These are phyloP conservation scores for Sechiopsis laciniata DNA, from an alignment of 306 rosid species.

Conservation along the genomic window DNA sequence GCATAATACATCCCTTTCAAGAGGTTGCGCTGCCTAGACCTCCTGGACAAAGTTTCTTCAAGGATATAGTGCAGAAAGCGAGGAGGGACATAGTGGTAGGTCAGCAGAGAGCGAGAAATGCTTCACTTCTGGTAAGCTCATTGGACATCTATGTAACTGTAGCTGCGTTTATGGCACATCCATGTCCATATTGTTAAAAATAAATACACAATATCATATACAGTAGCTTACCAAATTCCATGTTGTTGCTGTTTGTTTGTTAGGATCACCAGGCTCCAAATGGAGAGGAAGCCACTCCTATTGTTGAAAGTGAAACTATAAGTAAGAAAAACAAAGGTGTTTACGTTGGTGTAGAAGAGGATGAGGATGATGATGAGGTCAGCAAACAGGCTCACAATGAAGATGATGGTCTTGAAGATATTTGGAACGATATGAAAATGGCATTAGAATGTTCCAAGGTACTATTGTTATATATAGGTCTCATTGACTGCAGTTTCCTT, in stretches of 20 bases:
- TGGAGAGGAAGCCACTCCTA: conserved; percentile 22
- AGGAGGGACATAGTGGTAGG: conserved; percentile 17
- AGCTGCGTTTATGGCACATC: neutral
- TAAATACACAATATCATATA: neutral
- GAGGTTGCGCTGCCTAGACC: conserved; percentile 37
- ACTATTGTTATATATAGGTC: conserved; percentile 9
- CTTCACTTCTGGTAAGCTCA: conserved; percentile 45
- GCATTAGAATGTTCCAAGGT: conserved; percentile 74
- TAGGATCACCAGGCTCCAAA: conserved; percentile 33
- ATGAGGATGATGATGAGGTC: conserved; percentile 24
- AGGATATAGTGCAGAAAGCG: conserved; percentile 20
- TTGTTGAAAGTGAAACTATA: conserved; percentile 21
- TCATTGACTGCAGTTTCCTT: neutral
- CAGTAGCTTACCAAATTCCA: neutral
- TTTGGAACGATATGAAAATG: conserved; percentile 87
- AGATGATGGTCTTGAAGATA: conserved; percentile 67
- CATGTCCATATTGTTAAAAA: neutral
- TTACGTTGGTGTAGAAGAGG: conserved; percentile 60
- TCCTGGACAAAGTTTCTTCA: conserved; percentile 30
- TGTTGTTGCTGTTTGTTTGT: conserved; percentile 11
- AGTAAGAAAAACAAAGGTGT: conserved; percentile 43
- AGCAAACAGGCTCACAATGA: conserved; percentile 21
- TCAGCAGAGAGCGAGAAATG: no score
- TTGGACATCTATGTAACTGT: neutral
- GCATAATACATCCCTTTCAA: conserved; percentile 33